Base-by-base conservation (phyloP, 139 green algal species). In the Chlamydomonas incerta region DNA sequence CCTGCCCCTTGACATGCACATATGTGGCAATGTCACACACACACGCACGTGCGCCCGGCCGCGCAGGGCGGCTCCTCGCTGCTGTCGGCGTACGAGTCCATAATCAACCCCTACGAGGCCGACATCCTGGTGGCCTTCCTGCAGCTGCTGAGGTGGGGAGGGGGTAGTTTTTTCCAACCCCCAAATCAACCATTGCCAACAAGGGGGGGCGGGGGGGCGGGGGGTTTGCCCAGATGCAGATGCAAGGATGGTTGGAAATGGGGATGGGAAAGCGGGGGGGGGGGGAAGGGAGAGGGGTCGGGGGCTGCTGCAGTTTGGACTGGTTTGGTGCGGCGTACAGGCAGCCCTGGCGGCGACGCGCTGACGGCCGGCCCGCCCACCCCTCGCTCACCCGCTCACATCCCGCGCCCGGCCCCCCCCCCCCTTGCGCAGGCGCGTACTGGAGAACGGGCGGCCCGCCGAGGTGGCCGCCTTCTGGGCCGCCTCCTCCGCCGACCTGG, bases 111-210 rank as follows among this genome's bases (percentile, higher is more conserved):
- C 1, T 80, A 91, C 34, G 89, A 93, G 62, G 89, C 88, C 15
- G 87, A 88, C 60, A 90, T 92, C 69, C 74, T 94, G 70, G 80
- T 90, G 31, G 86, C 91, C 33, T 93, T 91, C 86, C 70, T 94
- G 37, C 50, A 72, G 31, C 88, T 93, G 72, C 65, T 92, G 24
- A 73, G 34, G 77, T 83, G 46, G 14, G 46, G 31, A 14, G 33
- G 47, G 26, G 23, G 35, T 26, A 74, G 11, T 34, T 6, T 29
- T n/a, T n/a, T n/a, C n/a, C n/a, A n/a, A n/a, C n/a, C n/a, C n/a
- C n/a, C n/a, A n/a, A n/a, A n/a, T n/a, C 35, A 34, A 17, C 58
- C 21, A 10, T 11, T 66, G 58, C 58, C 58, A 29, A 17, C 58
- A 34, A 3, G 26, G 14, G 52, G 13, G 73, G 52, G 29, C 2